phyloP scores from a whole-genome alignment of 257 asterid species.

The Rhazya stricta region DNA sequence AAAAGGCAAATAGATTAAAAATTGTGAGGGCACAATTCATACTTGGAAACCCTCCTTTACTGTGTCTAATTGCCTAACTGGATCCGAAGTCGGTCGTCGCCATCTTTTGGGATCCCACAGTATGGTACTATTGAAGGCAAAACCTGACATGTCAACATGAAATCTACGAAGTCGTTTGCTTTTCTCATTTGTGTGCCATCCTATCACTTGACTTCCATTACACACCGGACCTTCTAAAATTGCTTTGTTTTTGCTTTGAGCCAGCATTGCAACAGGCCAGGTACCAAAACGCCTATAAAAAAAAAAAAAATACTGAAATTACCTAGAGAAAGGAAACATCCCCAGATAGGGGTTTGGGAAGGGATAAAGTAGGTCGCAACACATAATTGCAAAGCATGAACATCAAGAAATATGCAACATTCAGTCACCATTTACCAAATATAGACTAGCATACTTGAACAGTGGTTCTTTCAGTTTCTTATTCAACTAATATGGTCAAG shows the following conservation, averaged over 20 bases:
- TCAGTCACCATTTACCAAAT: neutral
- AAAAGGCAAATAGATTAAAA: conserved; percentile 2
- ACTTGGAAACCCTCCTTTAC: conserved; percentile 96
- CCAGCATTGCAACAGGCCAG: conserved; percentile 97
- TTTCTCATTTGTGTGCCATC: conserved; percentile 98
- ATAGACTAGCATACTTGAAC: neutral
- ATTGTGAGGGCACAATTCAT: conserved; percentile 18
- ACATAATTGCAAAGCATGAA: neutral
- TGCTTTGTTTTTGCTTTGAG: conserved; percentile 74
- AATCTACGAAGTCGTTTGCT: conserved; percentile 83
- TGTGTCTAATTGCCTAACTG: conserved; percentile 71
- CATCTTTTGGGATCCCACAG: conserved; percentile 89
- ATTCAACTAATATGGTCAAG: neutral
- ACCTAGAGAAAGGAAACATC: conserved; percentile 9
- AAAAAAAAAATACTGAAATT: conserved; percentile 19
- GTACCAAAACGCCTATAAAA: conserved; percentile 81
- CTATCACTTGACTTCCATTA: conserved; percentile 80
- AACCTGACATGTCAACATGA: conserved; percentile 97
- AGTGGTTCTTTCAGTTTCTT: neutral
- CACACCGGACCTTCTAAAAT: conserved; percentile 91
- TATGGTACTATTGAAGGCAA: conserved; percentile 94
- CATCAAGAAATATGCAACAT: neutral
- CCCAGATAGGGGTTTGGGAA: neutral
- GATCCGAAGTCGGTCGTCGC: conserved; percentile 67
- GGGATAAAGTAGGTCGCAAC: neutral